These are phyloP conservation scores for Metschnikowia lochheadii DNA, from an alignment of 805 yeast species.

Conservation along the genomic window DNA sequence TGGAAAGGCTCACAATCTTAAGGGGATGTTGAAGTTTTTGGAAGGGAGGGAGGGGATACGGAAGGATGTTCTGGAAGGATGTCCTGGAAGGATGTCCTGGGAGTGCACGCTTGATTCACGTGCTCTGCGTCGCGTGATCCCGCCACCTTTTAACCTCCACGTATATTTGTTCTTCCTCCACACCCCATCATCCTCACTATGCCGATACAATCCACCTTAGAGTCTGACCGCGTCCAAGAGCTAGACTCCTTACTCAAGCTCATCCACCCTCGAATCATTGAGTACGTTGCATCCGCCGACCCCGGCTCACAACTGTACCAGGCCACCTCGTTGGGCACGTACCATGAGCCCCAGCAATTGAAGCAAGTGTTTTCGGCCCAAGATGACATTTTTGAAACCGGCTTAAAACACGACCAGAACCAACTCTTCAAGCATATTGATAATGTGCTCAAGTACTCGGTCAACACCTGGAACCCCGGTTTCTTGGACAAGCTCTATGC, in stretches of 20 bases:
- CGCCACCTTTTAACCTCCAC: neutral
- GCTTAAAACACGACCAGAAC: conserved; percentile 34
- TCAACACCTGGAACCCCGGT: conserved; percentile 85
- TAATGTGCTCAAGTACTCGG: conserved; percentile 58
- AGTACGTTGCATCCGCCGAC: conserved; percentile 50
- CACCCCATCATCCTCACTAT: neutral
- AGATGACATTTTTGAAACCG: conserved; percentile 25
- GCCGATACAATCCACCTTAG: conserved; percentile 30
- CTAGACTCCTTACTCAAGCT: conserved; percentile 50
- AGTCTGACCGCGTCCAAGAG: conserved; percentile 51
- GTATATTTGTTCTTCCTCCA: neutral
- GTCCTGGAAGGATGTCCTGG: no score
- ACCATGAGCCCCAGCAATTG: conserved; percentile 48
- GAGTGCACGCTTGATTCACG: neutral
- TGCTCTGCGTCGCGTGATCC: neutral
- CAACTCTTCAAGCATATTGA: conserved; percentile 49
- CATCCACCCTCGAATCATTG: conserved; percentile 49
- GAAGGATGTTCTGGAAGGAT: no score
- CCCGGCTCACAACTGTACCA: conserved; percentile 26
- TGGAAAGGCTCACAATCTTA: no score
- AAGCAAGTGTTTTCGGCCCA: conserved; percentile 31
- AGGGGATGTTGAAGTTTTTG: no score
- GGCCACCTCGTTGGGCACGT: conserved; percentile 47
- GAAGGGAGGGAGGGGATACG: no score
- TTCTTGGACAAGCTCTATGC: conserved; percentile 82